Conservation (phyloP, 495 filamentous ascomycete genomes). For the Xylaria flabelliformis region DNA sequence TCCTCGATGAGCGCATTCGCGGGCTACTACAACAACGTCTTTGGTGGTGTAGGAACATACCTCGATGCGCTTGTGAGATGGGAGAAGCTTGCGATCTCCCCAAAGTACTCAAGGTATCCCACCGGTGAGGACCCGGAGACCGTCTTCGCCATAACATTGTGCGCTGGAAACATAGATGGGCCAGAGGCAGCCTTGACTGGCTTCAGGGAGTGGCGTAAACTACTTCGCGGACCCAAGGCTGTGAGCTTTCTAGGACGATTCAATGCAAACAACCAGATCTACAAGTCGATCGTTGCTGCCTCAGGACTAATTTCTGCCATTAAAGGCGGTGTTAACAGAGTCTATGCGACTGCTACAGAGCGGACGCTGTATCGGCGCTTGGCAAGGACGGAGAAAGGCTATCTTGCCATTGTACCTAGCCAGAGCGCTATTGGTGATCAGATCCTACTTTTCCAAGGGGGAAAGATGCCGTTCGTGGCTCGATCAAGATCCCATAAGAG, state of each 20-base stretch:
- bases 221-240: background rate
- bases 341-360: too few species aligned
- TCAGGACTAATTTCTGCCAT: background rate
- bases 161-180: background rate
- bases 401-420: background rate
- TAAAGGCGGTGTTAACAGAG: too few species aligned
- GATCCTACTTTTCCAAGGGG: background rate
- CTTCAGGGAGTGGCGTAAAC: background rate
- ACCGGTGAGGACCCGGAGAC: background rate
- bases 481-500: background rate
- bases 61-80: background rate
- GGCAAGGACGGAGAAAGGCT: background rate
- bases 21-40: background rate
- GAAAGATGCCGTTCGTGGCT: background rate
- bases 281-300: background rate
- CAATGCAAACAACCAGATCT: background rate
- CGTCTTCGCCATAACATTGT: background rate
- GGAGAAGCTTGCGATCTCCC: background rate
- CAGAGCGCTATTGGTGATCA: background rate
- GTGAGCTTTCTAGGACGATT: conserved; percentile 2
- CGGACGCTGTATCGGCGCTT: background rate
- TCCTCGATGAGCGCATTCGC: background rate
- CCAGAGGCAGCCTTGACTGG: background rate
- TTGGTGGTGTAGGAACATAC: background rate
- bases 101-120: background rate